Conservation (phyloP, 2,329 filamentous ascomycete genomes). For the Pseudogymnoascus sp. region DNA sequence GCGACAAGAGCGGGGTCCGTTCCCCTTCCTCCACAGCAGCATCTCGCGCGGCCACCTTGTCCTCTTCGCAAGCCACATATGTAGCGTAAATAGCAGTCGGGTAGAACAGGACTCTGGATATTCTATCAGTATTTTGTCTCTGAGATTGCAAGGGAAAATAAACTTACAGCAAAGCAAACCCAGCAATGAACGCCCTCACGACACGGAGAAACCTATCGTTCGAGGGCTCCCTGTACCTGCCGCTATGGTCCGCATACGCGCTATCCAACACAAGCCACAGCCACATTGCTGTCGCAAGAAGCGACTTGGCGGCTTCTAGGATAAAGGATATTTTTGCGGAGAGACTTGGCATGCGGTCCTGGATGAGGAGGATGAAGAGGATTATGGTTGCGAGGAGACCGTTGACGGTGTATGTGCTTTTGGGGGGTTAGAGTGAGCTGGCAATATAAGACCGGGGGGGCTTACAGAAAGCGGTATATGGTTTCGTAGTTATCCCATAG, state of each 20-base stretch:
- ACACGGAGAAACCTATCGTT: conserved; percentile 10
- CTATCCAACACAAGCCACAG: conserved; percentile 19
- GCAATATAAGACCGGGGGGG: background rate
- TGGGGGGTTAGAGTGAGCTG: background rate
- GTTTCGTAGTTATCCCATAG: conserved; percentile 6
- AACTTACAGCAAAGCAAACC: conserved; percentile 19
- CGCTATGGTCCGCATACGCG: conserved; percentile 9
- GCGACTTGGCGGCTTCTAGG: conserved; percentile 17
- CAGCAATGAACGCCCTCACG: conserved; percentile 14
- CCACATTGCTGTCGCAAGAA: conserved; percentile 17
- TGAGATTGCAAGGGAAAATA: background rate
- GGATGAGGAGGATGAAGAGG: conserved; percentile 18
- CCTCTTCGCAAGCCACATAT: background rate
- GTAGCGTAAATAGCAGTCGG: conserved; percentile 16
- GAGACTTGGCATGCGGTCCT: conserved; percentile 12
- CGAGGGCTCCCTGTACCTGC: background rate
- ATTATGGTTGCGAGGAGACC: conserved; percentile 16
- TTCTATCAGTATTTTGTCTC: background rate
- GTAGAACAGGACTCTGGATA: conserved; percentile 15
- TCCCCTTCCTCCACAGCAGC: background rate
- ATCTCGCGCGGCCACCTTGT: background rate
- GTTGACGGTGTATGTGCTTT: conserved; percentile 12
- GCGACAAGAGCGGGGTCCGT: background rate
- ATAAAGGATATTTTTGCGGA: conserved; percentile 9
- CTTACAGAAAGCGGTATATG: conserved; percentile 6